These are phyloP conservation scores for Rhizophagus clarus DNA, from an alignment of 192 early-diverging fungal species.

Conservation along the genomic window DNA sequence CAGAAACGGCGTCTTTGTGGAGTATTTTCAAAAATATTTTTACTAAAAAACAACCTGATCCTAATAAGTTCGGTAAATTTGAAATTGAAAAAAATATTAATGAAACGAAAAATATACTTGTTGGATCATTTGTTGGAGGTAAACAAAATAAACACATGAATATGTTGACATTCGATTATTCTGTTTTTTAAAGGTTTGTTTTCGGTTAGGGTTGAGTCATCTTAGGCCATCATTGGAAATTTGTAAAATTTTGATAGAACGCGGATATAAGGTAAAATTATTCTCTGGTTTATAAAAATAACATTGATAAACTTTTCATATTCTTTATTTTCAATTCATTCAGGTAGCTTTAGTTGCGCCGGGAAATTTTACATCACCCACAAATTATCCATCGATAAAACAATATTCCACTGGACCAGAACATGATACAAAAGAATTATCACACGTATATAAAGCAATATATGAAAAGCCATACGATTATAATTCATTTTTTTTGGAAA, in stretches of 20 bases:
- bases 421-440: background rate
- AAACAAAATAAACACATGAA: background rate
- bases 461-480: background rate
- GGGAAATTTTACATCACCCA: background rate
- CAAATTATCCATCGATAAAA: background rate
- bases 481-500: background rate
- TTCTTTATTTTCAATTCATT: no score
- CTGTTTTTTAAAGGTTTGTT: background rate
- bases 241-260: slow-evolving; percentile 8
- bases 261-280: slow-evolving; percentile 19
- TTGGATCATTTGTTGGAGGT: background rate
- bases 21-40: background rate
- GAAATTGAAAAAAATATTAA: background rate
- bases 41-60: background rate
- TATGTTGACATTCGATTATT: background rate
- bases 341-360: background rate
- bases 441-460: background rate
- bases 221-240: slow-evolving; percentile 14
- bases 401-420: background rate
- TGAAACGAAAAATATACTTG: background rate
- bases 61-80: background rate
- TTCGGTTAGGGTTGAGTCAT: background rate
- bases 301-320: background rate
- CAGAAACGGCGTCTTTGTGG: background rate
- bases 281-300: background rate